Conservation (phyloP, 768 basidiomycete genomes). For the Tephrocybe sp. region DNA sequence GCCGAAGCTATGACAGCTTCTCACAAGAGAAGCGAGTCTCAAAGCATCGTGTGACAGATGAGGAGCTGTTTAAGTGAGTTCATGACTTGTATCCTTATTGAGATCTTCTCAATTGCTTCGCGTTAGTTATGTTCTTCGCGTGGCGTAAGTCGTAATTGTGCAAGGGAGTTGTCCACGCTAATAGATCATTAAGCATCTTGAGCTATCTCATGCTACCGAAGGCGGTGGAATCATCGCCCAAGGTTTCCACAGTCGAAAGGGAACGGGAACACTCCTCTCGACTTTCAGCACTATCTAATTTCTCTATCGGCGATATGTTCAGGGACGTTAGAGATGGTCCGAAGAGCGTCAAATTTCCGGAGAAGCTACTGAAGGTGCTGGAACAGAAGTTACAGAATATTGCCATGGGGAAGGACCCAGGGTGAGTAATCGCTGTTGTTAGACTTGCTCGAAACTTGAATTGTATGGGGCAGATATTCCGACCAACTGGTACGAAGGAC, state of each 20-base stretch:
- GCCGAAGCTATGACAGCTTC: constrained; percentile 72
- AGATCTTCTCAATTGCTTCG: constrained; percentile 9
- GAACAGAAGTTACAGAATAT: constrained; percentile 90
- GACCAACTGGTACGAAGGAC: constrained; percentile 89
- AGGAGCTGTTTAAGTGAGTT: constrained; percentile 80
- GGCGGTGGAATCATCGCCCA: constrained; percentile 36
- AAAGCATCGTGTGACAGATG: constrained; percentile 68
- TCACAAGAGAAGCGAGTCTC: constrained; percentile 73
- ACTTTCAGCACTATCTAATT: constrained; percentile 66
- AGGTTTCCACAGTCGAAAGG: constrained; percentile 35
- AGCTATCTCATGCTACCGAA: constrained; percentile 71
- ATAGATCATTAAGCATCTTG: constrained; percentile 53
- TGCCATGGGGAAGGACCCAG: constrained; percentile 88
- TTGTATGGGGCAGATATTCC: constrained; percentile 52
- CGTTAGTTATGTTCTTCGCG: constrained; percentile 74
- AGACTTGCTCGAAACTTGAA: neutral
- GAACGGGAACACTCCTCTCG: constrained; percentile 70
- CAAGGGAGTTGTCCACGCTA: neutral
- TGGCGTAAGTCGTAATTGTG: constrained; percentile 59
- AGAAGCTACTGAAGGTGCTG: constrained; percentile 88
- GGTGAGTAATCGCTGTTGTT: constrained; percentile 50
- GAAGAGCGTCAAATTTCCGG: constrained; percentile 90
- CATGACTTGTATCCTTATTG: constrained; percentile 8
- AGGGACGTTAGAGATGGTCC: constrained; percentile 76
- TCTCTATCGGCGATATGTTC: constrained; percentile 77